phyloP scores from a whole-genome alignment of 495 filamentous ascomycete species.

The Staphylotrichum tortipilum region DNA sequence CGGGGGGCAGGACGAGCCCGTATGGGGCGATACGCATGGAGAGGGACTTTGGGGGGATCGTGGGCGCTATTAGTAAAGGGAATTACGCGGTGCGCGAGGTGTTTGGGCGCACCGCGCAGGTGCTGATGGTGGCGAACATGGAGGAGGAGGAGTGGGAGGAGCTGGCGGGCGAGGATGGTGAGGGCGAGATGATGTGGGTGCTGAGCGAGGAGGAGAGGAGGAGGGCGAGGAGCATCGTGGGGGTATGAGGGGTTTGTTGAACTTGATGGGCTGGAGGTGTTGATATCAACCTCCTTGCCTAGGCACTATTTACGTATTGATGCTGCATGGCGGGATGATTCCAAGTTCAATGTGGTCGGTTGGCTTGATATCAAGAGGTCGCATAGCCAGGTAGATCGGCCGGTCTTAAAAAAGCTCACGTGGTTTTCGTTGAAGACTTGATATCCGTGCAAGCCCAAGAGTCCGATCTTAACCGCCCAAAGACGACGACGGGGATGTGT shows the following conservation, averaged over 20 bases:
- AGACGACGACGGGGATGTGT: too few species aligned
- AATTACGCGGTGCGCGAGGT: conserved; percentile 72
- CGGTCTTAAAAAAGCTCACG: not conserved
- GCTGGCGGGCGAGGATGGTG: conserved; percentile 26
- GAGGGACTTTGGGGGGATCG: conserved; percentile 74
- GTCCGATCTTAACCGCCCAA: too few species aligned
- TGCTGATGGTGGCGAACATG: conserved; percentile 87
- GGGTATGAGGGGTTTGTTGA: too few species aligned
- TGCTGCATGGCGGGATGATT: not conserved
- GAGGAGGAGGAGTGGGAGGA: conserved; percentile 98
- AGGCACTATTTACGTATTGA: too few species aligned
- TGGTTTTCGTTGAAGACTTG: too few species aligned
- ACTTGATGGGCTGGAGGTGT: too few species aligned
- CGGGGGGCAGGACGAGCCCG: conserved; percentile 63
- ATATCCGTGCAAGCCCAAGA: too few species aligned
- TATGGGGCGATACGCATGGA: conserved; percentile 83
- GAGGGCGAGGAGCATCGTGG: conserved; percentile 44
- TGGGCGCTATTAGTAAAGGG: conserved; percentile 65
- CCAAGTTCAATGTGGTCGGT: too few species aligned
- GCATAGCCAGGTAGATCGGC: not conserved
- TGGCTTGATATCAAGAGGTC: too few species aligned
- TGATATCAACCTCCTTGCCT: too few species aligned
- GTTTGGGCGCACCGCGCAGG: conserved; percentile 74
- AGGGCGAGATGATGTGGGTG: conserved; percentile 45
- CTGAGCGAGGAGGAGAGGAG: conserved; percentile 45